These are phyloP conservation scores for Quercus dentata DNA, from an alignment of 306 rosid species.

Conservation along the genomic window DNA sequence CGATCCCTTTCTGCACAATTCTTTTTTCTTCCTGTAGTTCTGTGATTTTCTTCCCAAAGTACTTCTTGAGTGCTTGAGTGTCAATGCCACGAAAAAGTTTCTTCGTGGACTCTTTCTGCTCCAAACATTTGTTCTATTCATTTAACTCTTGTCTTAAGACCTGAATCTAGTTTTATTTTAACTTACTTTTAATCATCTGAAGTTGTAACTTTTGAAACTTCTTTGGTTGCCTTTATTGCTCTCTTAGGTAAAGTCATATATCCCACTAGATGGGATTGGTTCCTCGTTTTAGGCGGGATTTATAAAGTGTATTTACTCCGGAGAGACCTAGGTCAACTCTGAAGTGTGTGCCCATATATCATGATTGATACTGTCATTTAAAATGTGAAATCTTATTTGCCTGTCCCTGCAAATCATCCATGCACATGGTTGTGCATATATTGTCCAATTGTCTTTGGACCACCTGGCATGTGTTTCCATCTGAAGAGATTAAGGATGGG, in stretches of 20 bases:
- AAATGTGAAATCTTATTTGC: background rate
- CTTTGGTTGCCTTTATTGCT: background rate
- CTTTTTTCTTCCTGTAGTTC: constrained; percentile 84
- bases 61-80: constrained; percentile 36
- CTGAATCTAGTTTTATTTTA: background rate
- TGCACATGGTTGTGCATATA: background rate
- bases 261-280: background rate
- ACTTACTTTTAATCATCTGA: background rate
- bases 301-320: background rate
- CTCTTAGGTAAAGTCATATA: background rate
- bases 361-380: background rate
- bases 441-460: background rate
- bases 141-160: constrained; percentile 38
- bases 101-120: constrained; percentile 68
- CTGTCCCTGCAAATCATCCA: background rate
- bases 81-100: background rate
- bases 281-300: background rate
- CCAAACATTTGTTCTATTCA: constrained; percentile 68
- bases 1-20: constrained; percentile 65
- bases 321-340: no score
- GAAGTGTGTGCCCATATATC: background rate
- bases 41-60: constrained; percentile 61
- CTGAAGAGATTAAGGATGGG: background rate
- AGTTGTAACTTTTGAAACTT: background rate
- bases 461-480: background rate